Base-by-base conservation (phyloP, 1,284 basidiomycete species). In the Fistulinella cinereoalba region DNA sequence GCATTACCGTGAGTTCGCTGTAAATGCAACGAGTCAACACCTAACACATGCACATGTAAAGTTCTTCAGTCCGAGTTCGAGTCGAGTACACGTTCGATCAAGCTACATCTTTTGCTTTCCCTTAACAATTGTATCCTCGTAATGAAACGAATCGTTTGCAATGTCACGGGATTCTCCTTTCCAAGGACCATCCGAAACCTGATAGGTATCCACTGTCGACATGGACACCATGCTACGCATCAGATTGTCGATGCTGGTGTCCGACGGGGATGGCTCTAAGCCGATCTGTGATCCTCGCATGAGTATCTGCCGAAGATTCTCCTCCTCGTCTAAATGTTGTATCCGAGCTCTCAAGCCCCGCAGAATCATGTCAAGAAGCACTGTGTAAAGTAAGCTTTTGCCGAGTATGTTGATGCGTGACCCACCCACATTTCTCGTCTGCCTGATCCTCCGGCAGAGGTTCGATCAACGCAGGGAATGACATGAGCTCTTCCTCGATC, bases 261-360 rank as follows among this genome's bases (percentile, higher is more conserved):
- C 73, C 12, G 74, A 71, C 2, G 79, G 74, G 34, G 75, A 72
- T 6, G 70, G 69, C 45, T 81, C 77, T 32, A 77, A 57, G 22
- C 70, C 73, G 32, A 76, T 72, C 48, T 72, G 75, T 4, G 81
- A 79, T 43, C 79, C 76, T 33, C 73, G 76, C 22, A 77, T 65
- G n/a, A 83, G 62, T 21, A 73, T 75, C 46, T 78, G 75, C 52
- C 85, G 83, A 53, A 84, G 80, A 18, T 80, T 60, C 38, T 84
- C 82, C 52, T 86, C 76, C 38, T 86, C 83, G 53, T 83, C 77
- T n/a, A 87, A 62, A 44, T 74, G 62, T 31, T 71, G 72, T 19
- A 87, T 74, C 43, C 73, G 68, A 23, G 60, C 58, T 11, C 77
- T 75, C n/a, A 88, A 68, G 37, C 71, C 72, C 10, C 56, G 57